phyloP scores from a whole-genome alignment of 495 filamentous ascomycete genomes.

The Lentithecium fluviatile region DNA sequence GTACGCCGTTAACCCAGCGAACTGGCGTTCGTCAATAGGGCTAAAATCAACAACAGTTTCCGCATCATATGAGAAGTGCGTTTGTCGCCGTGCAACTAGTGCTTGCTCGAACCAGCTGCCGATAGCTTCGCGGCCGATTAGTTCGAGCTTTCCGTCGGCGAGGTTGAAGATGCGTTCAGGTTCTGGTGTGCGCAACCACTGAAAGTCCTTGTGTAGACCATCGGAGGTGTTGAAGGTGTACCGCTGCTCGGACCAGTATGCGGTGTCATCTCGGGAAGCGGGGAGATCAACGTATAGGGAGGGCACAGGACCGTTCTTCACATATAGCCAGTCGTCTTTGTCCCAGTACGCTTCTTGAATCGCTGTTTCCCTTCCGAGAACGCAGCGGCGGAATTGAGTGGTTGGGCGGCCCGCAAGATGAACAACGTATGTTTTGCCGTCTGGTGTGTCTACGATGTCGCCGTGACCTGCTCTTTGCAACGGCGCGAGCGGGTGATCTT shows the following conservation, averaged over 20 bases:
- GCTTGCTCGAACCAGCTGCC: slow-evolving; percentile 59
- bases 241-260: slow-evolving; percentile 53
- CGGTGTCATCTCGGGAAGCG: slow-evolving; percentile 47
- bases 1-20: slow-evolving; percentile 57
- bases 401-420: slow-evolving; percentile 55
- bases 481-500: slow-evolving; percentile 28
- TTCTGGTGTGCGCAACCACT: slow-evolving; percentile 58
- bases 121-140: slow-evolving; percentile 52
- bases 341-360: slow-evolving; percentile 57
- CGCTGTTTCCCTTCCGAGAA: slow-evolving; percentile 54
- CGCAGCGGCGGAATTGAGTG: slow-evolving; percentile 54
- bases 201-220: slow-evolving; percentile 53
- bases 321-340: slow-evolving; percentile 55
- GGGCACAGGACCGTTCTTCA: slow-evolving; percentile 56
- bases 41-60: slow-evolving; percentile 55
- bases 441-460: slow-evolving; percentile 58
- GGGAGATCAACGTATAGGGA: slow-evolving; percentile 54
- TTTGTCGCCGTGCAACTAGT: slow-evolving; percentile 54
- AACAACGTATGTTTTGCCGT: slow-evolving; percentile 57
- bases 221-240: slow-evolving; percentile 48
- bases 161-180: slow-evolving; percentile 53
- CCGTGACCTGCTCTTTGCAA: slow-evolving; percentile 59
- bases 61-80: slow-evolving; percentile 57
- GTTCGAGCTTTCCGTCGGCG: slow-evolving; percentile 43
- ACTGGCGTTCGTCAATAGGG: slow-evolving; percentile 55